Conservation (phyloP, 345 rosid species). For the Populus tremula region DNA sequence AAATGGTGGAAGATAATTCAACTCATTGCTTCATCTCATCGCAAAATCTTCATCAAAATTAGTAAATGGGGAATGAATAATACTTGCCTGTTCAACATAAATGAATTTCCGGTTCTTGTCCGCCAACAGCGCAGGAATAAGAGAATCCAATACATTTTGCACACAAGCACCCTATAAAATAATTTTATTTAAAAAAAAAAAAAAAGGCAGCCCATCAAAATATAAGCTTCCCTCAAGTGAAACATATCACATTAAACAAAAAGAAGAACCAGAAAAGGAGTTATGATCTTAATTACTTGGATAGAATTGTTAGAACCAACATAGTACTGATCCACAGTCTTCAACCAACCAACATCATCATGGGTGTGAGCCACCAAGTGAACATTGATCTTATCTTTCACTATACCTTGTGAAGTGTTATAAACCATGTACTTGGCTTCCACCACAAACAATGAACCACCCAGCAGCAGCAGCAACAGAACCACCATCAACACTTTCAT, state of each 20-base stretch:
- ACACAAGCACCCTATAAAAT: constrained; percentile 80
- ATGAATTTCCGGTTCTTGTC: constrained; percentile 89
- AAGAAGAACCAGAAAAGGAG: neutral
- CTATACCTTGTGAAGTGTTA: constrained; percentile 77
- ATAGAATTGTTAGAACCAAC: constrained; percentile 97
- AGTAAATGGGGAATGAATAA: constrained; percentile 2
- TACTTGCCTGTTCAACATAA: constrained; percentile 73
- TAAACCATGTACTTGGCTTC: constrained; percentile 72
- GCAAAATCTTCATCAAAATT: neutral
- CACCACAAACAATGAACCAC: constrained; percentile 24
- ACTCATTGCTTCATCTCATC: neutral
- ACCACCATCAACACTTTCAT: neutral
- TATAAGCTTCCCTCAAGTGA: neutral
- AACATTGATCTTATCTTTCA: constrained; percentile 79
- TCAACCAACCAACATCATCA: constrained; percentile 97
- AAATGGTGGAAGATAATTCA: neutral
- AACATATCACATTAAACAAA: neutral
- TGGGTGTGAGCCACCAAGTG: constrained; percentile 93
- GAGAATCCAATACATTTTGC: constrained; percentile 88
- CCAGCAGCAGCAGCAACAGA: neutral
- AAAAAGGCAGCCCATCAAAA: neutral
- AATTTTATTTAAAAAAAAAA: no score
- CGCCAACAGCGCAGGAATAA: constrained; percentile 74
- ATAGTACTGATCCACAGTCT: constrained; percentile 97
- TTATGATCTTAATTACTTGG: constrained; percentile 47